Conservation (phyloP, 2,329 filamentous ascomycete species). For the Colletotrichum sp. region DNA sequence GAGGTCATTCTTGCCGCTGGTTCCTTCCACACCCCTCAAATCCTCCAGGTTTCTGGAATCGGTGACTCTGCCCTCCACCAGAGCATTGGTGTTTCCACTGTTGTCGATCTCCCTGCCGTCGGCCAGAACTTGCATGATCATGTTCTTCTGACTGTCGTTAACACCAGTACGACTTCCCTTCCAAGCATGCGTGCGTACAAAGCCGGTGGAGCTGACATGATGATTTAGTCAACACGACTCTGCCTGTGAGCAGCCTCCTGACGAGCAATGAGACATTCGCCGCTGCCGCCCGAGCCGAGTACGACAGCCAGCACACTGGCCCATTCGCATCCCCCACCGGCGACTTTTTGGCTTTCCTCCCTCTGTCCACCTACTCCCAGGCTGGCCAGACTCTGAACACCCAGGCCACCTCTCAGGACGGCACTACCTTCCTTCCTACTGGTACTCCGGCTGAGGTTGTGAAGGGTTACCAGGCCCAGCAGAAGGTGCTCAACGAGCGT, state of each 20-base stretch:
- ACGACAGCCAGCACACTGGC: slow-evolving; percentile 32
- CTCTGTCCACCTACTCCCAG: slow-evolving; percentile 33
- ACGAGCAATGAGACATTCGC: slow-evolving; percentile 36
- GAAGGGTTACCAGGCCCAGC: slow-evolving; percentile 42
- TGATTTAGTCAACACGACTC: slow-evolving; percentile 7
- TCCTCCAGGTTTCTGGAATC: slow-evolving; percentile 57
- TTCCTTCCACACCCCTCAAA: slow-evolving; percentile 43
- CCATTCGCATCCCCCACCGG: slow-evolving; percentile 33
- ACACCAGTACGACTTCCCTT: neutral
- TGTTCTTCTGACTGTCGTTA: slow-evolving; percentile 8
- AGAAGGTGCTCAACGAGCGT: slow-evolving; percentile 33
- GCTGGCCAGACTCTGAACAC: slow-evolving; percentile 26
- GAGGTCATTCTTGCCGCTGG: slow-evolving; percentile 50
- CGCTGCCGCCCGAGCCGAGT: slow-evolving; percentile 33
- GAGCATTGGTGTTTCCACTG: slow-evolving; percentile 12
- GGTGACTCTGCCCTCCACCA: slow-evolving; percentile 31
- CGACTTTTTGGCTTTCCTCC: slow-evolving; percentile 18
- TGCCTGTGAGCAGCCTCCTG: slow-evolving; percentile 24
- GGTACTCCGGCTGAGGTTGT: slow-evolving; percentile 38
- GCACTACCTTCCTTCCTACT: slow-evolving; percentile 35
- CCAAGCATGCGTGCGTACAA: neutral
- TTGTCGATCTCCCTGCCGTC: slow-evolving; percentile 19
- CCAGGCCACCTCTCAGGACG: slow-evolving; percentile 35
- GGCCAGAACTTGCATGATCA: slow-evolving; percentile 24
- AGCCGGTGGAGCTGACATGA: neutral